Percentiles rank a stretch among this genome's conserved stretches.
These are phyloP conservation scores for Phyllosticta citrichinensis DNA, from an alignment of 2,329 filamentous ascomycete genomes.

Conservation along the genomic window DNA sequence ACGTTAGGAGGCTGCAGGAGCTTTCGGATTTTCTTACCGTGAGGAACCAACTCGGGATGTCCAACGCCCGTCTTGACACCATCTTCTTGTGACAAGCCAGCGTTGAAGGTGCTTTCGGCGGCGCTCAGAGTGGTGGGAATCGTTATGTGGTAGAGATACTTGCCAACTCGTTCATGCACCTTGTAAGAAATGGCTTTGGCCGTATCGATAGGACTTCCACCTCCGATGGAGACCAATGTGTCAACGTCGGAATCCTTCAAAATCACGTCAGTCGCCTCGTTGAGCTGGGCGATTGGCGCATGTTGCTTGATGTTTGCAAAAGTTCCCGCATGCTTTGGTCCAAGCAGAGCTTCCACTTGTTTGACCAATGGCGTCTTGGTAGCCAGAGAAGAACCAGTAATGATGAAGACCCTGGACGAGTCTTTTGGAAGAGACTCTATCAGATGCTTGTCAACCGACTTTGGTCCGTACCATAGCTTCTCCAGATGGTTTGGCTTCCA, in stretches of 20 bases:
- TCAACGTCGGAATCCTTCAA: slow-evolving; percentile 38
- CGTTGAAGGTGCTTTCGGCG: slow-evolving; percentile 44
- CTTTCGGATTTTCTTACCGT: slow-evolving; percentile 16
- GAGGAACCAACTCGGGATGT: slow-evolving; percentile 33
- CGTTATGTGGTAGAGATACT: slow-evolving; percentile 28
- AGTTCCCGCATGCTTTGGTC: slow-evolving; percentile 40
- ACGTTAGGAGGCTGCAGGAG: background rate
- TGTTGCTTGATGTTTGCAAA: slow-evolving; percentile 47
- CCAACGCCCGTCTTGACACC: slow-evolving; percentile 42
- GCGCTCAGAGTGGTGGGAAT: slow-evolving; percentile 36
- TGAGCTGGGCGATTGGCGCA: slow-evolving; percentile 44
- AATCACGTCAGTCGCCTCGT: slow-evolving; percentile 41
- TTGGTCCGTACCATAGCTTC: slow-evolving; percentile 40
- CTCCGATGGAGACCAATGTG: slow-evolving; percentile 46
- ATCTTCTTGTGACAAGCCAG: slow-evolving; percentile 40
- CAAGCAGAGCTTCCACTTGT: slow-evolving; percentile 40
- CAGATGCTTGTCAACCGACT: slow-evolving; percentile 38
- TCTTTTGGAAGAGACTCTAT: slow-evolving; percentile 33
- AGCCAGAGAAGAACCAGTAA: slow-evolving; percentile 45
- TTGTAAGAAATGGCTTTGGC: slow-evolving; percentile 30
- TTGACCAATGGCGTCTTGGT: slow-evolving; percentile 44
- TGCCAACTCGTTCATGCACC: slow-evolving; percentile 24
- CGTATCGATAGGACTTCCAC: slow-evolving; percentile 44
- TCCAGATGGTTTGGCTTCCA: slow-evolving; percentile 43
- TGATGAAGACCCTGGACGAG: slow-evolving; percentile 46